Base-by-base conservation (phyloP, 495 filamentous ascomycete genomes). In the Neurospora sp. region DNA sequence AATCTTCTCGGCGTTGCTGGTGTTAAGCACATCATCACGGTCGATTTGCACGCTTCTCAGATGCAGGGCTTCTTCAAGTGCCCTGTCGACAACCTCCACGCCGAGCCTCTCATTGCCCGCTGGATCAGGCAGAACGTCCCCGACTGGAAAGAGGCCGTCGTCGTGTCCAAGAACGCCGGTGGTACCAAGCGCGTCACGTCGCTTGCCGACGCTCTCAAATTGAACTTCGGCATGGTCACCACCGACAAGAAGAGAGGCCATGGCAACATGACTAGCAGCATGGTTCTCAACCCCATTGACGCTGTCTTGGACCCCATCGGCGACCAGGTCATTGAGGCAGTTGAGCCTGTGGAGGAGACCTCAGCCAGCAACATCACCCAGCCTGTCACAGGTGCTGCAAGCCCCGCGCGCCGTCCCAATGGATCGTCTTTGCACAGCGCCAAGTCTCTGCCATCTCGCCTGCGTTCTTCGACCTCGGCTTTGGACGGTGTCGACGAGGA, bases 21-120 rank as follows among this genome's bases (percentile, higher is more conserved):
- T 71, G 93, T 99, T 75, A 92, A 97, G 84, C 96, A 99, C 86
- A 93, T 98, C 81, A 92, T 98, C 79, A 99, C 96, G 18, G 92
- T 99, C 80, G 96, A 99, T 80, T 86, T 99, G 11, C 96, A 99
- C 85, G 93, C 93, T 73, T 95, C 93, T 11, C 96, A 98, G 84
- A 98, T 98, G 92, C 96, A 98, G 84, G 96, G 96, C 41, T 99
- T 99, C 87, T 99, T 99, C 87, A 93, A 92, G 76, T 97, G 96
- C 78, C 96, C 96, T 11, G 96, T 99, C 70, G 96, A 99, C 83
- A 98, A 99, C 81, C 90, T 99, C 41, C 92, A 97, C 78, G 96
- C 96, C 23, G 96, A 99, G 82, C 96, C 96, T 5, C 87, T 97
- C 77, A 95, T 99, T 80, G 96, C 96, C 49, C 91, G 94, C 73